These are phyloP conservation scores for Pythium monospermum DNA, from an alignment of 352 stramenopile genomes.

Conservation along the genomic window DNA sequence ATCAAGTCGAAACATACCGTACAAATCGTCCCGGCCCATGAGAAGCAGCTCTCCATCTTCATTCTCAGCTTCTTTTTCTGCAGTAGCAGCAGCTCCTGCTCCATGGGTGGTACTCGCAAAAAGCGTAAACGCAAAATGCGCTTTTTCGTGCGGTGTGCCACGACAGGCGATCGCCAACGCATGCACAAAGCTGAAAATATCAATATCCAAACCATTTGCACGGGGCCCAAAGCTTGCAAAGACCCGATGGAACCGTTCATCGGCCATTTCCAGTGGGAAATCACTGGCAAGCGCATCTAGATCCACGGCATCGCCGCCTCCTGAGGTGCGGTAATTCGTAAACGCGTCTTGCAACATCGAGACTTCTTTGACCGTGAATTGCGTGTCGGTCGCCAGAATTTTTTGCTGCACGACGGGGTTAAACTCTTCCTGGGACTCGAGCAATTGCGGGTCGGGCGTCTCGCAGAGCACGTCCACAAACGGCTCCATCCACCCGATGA, in stretches of 20 bases:
- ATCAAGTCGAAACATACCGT: constrained; percentile 78
- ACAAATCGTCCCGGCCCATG: constrained; percentile 80
- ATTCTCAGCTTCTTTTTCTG: too few species aligned
- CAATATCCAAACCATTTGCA: constrained; percentile 74
- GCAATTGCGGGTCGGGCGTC: constrained; percentile 62
- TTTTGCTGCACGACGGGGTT: constrained; percentile 86
- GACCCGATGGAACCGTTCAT: constrained; percentile 68
- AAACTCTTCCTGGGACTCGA: constrained; percentile 86
- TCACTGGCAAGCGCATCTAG: constrained; percentile 73
- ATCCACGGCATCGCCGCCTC: constrained; percentile 63
- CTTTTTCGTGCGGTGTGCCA: constrained; percentile 64
- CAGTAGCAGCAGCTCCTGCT: too few species aligned
- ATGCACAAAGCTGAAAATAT: constrained; percentile 86
- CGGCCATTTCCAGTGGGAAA: constrained; percentile 82
- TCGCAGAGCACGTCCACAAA: constrained; percentile 87
- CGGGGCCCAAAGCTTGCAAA: constrained; percentile 78
- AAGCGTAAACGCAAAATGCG: constrained; percentile 73
- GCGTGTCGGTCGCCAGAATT: constrained; percentile 79
- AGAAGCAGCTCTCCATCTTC: constrained; percentile 25
- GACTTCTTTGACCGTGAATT: constrained; percentile 76
- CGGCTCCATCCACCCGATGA: constrained; percentile 80
- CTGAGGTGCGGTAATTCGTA: constrained; percentile 72
- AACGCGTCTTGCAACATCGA: constrained; percentile 79
- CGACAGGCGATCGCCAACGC: constrained; percentile 72
- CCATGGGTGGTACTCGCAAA: constrained; percentile 62